Evolutionary conservation across 1,284 basidiomycete species (phyloP), one percentile per base, ranked within the genome.

Genomic region (Ceratobasidium sp.): DNA sequence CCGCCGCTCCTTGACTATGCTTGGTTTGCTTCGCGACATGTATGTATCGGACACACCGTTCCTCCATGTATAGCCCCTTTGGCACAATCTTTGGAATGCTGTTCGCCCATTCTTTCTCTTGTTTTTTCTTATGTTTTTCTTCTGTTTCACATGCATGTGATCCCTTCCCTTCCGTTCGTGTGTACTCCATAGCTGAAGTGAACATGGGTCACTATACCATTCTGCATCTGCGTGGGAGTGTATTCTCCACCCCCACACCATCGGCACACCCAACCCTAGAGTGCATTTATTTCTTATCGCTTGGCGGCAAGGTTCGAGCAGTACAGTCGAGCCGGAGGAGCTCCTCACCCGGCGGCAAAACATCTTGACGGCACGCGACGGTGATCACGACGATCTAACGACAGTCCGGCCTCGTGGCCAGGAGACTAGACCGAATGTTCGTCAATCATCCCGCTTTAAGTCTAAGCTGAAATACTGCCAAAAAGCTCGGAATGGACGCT

Each of bases 141-240:
- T 45, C 69, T 56, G 58, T 73, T 73, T 73, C 69, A 73, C 69
- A 73, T 73, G 69, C 28, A 28, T 73, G 69, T 73, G 69, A 73
- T 73, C 69, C 69, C 28, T 39, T 63, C 54, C 31, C 23, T 63
- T n/a, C 68, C 26, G 17, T 71, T 60, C 56, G 56, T 60, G 56
- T 73, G 58, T 73, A 73, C 26, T 69, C 69, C 58, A 58, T 73
- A 73, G 69, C 69, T 71, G 42, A 73, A 61, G 37, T 53, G 26
- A 61, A 73, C 69, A 56, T 63, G 69, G 69, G 58, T 73, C 69
- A 63, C 69, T 73, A 58, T 73, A 73, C 37, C 35, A 39, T 17
- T 5, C 35, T 31, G 42, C 60, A 51, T 28, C 58, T 23, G 58
- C 69, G 58, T 73, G 69, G 69, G 69, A 61, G 69, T 39, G 45